phyloP scores from a whole-genome alignment of 108 stramenopile genomes.

The Chaetoceros tenuissimus region DNA sequence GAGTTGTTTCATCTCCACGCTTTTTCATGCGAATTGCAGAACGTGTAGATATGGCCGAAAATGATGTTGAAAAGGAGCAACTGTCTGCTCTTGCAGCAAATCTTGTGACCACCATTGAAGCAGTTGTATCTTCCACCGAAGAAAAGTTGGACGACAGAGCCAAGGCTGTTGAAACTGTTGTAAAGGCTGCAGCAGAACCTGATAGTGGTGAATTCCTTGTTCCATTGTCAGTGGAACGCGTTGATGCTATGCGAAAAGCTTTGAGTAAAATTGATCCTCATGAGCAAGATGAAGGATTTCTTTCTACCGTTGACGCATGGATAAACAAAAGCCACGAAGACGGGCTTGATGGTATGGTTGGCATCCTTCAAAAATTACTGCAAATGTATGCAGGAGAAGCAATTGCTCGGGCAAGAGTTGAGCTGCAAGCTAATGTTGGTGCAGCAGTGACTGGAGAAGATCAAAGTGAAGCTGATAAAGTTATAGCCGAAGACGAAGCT shows the following conservation, averaged over 20 bases:
- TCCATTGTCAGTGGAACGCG: slow-evolving; percentile 52
- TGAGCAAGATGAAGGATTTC: slow-evolving; percentile 69
- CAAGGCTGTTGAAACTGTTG: slow-evolving; percentile 61
- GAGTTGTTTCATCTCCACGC: slow-evolving; percentile 67
- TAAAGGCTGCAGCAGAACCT: slow-evolving; percentile 78
- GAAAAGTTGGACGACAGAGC: slow-evolving; percentile 74
- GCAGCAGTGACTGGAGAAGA: slow-evolving; percentile 25
- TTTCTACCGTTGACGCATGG: slow-evolving; percentile 80
- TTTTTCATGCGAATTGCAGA: slow-evolving; percentile 86
- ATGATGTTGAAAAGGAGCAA: slow-evolving; percentile 50
- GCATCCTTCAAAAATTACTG: slow-evolving; percentile 76
- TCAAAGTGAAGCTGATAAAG: slow-evolving; percentile 28
- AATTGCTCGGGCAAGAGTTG: slow-evolving; percentile 47
- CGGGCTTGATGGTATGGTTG: slow-evolving; percentile 87
- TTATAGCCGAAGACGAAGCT: slow-evolving; percentile 8
- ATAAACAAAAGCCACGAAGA: slow-evolving; percentile 85
- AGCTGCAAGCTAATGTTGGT: slow-evolving; percentile 27
- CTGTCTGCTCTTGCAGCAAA: slow-evolving; percentile 61
- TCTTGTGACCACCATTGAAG: slow-evolving; percentile 63
- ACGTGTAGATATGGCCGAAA: slow-evolving; percentile 35
- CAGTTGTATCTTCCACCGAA: slow-evolving; percentile 63
- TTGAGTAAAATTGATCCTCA: slow-evolving; percentile 46
- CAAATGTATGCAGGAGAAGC: slow-evolving; percentile 80
- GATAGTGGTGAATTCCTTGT: slow-evolving; percentile 82
- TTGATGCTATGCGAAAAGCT: slow-evolving; percentile 53